Base-by-base conservation (phyloP, 805 yeast genomes). In the Starmerella kuoi region DNA sequence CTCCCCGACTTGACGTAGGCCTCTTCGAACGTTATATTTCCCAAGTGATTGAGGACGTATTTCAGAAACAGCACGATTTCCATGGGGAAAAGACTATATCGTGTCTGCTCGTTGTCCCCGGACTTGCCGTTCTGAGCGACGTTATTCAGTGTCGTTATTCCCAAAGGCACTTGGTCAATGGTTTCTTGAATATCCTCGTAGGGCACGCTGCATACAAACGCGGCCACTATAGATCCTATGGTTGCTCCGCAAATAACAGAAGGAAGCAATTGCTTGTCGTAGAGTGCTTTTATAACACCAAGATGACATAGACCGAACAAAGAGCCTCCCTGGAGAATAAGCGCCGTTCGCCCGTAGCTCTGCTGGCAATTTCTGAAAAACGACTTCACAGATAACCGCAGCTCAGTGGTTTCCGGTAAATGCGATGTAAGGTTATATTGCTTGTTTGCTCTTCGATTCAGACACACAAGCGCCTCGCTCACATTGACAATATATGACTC, bases 261-360 rank as follows among this genome's bases (percentile, higher is more conserved):
- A 0, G 98, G 98, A 39, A 91, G 65, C 30, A 87, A 62, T 1
- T 81, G 79, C 48, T 79, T 76, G 49, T 72, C 70, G 46, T 79
- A 73, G n/a, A 91, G 65, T 0, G 91, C 88, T 48, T 80, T 79
- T 7, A 88, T 82, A 1, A 87, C 95, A 2, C 98, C 98, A 27
- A 91, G 58, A 60, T 91, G 98, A 54, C 94, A 87, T 47, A 91
- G 64, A 0, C 98, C 97, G 63, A 88, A 91, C 19, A 91, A 63
- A 0, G 96, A 81, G 2, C 98, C 97, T 23, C 98, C 98, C 61
- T 91, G 96, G 21, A 91, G 65, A 30, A 88, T 74, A 43, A 91
- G 66, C 0, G 96, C 96, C 0, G 97, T 85, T 37, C 84, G 74
- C 0, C 98, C 98, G 59, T 81, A 74, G 0, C 94, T 77, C 58